phyloP scores from a whole-genome alignment of 331 rosid genomes.

The Quercus phellos region DNA sequence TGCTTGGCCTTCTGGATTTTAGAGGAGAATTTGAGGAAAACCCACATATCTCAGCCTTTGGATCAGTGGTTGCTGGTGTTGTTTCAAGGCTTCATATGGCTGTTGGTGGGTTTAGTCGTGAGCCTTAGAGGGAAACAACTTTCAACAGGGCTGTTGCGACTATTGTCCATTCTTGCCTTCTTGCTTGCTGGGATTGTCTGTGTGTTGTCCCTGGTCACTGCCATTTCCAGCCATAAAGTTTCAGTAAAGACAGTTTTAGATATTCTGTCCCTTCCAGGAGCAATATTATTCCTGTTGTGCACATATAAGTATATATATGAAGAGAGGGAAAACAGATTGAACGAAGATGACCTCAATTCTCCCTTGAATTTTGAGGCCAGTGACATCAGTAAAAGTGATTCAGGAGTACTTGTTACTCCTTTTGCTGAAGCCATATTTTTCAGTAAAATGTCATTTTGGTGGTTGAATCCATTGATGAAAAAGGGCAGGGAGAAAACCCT shows the following conservation, averaged over 20 bases:
- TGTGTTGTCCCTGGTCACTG: slow-evolving; percentile 26
- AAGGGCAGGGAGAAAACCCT: slow-evolving; percentile 45
- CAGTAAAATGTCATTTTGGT: slow-evolving; percentile 46
- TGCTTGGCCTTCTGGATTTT: slow-evolving; percentile 46
- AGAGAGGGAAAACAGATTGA: neutral
- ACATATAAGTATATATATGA: slow-evolving; percentile 6
- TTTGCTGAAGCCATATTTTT: slow-evolving; percentile 45
- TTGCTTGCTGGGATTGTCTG: slow-evolving; percentile 22
- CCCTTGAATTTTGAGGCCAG: slow-evolving; percentile 21
- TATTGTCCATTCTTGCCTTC: slow-evolving; percentile 25
- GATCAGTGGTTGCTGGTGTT: slow-evolving; percentile 44
- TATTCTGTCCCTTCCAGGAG: slow-evolving; percentile 39
- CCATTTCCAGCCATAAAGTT: slow-evolving; percentile 11
- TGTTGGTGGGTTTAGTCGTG: slow-evolving; percentile 34
- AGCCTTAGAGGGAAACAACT: slow-evolving; percentile 39
- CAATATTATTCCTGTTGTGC: slow-evolving; percentile 32
- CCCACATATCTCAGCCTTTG: slow-evolving; percentile 38
- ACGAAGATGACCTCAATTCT: slow-evolving; percentile 21
- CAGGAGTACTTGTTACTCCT: slow-evolving; percentile 24
- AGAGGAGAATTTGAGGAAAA: slow-evolving; percentile 37
- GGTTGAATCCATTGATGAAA: slow-evolving; percentile 67
- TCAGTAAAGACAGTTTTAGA: slow-evolving; percentile 29
- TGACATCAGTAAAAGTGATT: slow-evolving; percentile 7
- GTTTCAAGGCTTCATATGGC: slow-evolving; percentile 66
- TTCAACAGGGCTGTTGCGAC: slow-evolving; percentile 28